These are phyloP conservation scores for Fraxinus paxiana DNA, from an alignment of 305 asterid genomes.

Conservation along the genomic window DNA sequence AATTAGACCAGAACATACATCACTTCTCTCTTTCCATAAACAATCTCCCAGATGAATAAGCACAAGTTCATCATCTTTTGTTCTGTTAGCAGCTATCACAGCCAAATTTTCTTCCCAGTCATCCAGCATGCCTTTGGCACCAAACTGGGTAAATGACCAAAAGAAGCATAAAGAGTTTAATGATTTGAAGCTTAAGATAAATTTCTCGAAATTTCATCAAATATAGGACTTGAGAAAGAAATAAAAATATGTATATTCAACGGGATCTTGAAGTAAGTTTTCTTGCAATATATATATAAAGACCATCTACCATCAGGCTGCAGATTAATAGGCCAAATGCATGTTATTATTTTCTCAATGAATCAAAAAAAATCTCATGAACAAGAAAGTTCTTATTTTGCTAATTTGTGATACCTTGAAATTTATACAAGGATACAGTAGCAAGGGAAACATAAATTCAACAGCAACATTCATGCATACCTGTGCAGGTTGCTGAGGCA, in stretches of 20 bases:
- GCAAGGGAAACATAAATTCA: conserved; percentile 1
- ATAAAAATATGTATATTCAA: not conserved
- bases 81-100: conserved; percentile 89
- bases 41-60: conserved; percentile 97
- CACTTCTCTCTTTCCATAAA: conserved; percentile 91
- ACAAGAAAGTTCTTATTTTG: not conserved
- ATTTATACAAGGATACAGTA: conserved; percentile 2
- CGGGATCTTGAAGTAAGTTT: conserved; percentile 6
- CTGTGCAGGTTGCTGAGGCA: conserved; percentile 58
- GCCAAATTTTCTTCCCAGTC: conserved; percentile 99
- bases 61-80: conserved; percentile 94
- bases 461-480: conserved; percentile 33
- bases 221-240: conserved; percentile 8
- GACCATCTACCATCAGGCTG: not conserved
- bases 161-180: conserved; percentile 18
- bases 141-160: conserved; percentile 38
- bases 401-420: not conserved
- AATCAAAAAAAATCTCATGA: not conserved
- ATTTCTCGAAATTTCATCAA: not conserved
- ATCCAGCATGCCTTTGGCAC: conserved; percentile 76
- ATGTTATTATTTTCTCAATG: not conserved
- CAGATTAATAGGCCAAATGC: not conserved
- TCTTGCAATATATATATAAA: conserved; percentile 1
- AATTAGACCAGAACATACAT: conserved; percentile 53
- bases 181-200: conserved; percentile 9